These are phyloP conservation scores for Penicillium oxalicum DNA, from an alignment of 2,329 filamentous ascomycete genomes.

Conservation along the genomic window DNA sequence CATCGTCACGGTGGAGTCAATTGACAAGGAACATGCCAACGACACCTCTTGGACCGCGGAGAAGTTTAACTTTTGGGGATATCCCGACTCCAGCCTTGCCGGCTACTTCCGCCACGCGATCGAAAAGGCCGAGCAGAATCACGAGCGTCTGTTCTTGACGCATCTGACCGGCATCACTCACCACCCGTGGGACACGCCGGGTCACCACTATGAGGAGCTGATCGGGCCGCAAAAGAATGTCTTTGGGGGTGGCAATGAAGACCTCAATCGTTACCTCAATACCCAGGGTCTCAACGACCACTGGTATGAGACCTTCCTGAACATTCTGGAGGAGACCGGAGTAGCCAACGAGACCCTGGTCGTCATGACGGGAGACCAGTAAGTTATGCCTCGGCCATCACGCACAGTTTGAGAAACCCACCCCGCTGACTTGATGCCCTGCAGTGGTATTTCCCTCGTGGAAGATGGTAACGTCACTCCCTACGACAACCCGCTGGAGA, in stretches of 20 bases:
- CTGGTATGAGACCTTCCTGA: conserved; percentile 24
- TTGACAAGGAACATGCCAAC: conserved; percentile 15
- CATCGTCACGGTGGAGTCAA: conserved; percentile 15
- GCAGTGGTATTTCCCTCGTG: conserved; percentile 22
- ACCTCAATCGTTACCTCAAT: conserved; percentile 27
- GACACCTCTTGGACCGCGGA: conserved; percentile 17
- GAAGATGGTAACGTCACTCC: conserved; percentile 24
- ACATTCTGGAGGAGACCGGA: conserved; percentile 22
- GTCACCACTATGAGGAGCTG: conserved; percentile 17
- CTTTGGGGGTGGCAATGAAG: conserved; percentile 11
- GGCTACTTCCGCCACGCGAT: conserved; percentile 24
- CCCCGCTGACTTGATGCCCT: background rate
- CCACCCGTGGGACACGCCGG: conserved; percentile 22
- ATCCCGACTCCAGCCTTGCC: conserved; percentile 19
- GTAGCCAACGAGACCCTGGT: conserved; percentile 27
- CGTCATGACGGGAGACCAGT: conserved; percentile 27
- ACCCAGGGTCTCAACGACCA: conserved; percentile 22
- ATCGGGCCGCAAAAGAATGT: conserved; percentile 9
- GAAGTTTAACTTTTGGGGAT: conserved; percentile 20
- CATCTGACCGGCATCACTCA: conserved; percentile 27
- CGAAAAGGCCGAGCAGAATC: conserved; percentile 20
- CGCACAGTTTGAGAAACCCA: no score
- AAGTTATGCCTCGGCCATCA: background rate
- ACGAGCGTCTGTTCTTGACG: conserved; percentile 25
- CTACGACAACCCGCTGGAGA: conserved; percentile 24